phyloP scores from a whole-genome alignment of 495 filamentous ascomycete species.

The Durotheca rogersii region DNA sequence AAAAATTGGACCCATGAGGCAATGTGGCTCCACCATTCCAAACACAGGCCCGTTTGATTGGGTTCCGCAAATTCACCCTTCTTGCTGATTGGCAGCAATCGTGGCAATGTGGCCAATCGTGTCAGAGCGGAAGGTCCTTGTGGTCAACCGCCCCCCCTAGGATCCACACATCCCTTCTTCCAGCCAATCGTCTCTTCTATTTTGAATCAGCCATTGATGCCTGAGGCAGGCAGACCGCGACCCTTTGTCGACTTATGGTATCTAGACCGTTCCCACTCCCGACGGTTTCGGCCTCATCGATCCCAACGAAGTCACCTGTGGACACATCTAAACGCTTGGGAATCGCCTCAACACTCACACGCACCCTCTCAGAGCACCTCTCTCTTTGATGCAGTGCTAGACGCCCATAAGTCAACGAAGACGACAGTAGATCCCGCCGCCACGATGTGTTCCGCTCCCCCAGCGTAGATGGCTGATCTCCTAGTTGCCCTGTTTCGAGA shows the following conservation, averaged over 20 bases:
- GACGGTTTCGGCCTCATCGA: slow-evolving; percentile 6
- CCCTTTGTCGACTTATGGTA: slow-evolving; percentile 15
- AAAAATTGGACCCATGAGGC: not conserved
- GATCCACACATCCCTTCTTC: no score
- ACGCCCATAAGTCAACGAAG: slow-evolving; percentile 20
- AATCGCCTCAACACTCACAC: slow-evolving; percentile 2
- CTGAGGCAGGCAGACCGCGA: slow-evolving; percentile 24
- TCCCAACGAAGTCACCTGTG: slow-evolving; percentile 10
- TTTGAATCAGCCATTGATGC: slow-evolving; percentile 1
- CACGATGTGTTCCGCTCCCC: slow-evolving; percentile 31
- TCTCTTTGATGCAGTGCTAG: no score
- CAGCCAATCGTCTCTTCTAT: slow-evolving; percentile 3
- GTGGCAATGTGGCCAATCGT: slow-evolving; percentile 9
- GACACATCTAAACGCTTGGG: slow-evolving; percentile 8
- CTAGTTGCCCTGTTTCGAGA: slow-evolving; percentile 17
- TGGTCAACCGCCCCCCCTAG: slow-evolving; percentile 10
- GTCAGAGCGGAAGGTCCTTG: slow-evolving; percentile 23
- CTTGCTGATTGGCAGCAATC: slow-evolving; percentile 13
- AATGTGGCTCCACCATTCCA: no score
- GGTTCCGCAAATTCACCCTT: slow-evolving; percentile 1
- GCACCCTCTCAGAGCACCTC: no score
- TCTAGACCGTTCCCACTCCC: slow-evolving; percentile 26
- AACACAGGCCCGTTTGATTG: no score
- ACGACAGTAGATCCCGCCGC: slow-evolving; percentile 5
- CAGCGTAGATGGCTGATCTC: slow-evolving; percentile 41